Evolutionary conservation across 176 grass and related monocot species (phyloP), one percentile per base, ranked within the genome.

Genomic region (Musa acuminata): DNA sequence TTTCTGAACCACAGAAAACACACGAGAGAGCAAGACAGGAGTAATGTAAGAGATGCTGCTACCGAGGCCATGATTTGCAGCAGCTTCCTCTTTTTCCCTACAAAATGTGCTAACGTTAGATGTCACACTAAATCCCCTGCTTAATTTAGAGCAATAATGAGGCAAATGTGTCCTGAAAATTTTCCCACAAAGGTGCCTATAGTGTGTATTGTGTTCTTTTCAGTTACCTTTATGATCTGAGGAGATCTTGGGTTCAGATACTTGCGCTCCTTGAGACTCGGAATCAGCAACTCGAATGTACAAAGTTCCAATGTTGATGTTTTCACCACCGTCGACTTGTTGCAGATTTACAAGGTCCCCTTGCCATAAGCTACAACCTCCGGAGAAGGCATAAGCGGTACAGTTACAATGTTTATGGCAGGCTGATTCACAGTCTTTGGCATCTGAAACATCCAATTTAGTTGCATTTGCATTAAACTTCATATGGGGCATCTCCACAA

Each of bases 211-310:
- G 29, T 3, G 29, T 35, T 35, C 3, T 5, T 3, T 35, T 35
- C 29, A 5, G 13, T 69, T 69, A 17, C 8, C 26, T 69, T 35
- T 35, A 53, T 11, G 52, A 53, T 53, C 52, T 13, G 12, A 53
- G 12, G 12, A 53, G 52, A 13, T 13, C 1, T 53, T 53, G 11
- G 52, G 12, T 53, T 53, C 52, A 53, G 8, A 53, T 53, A 9
- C 8, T 11, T 53, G 11, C 57, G 0, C 7, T 19, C 57, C 57
- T 59, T 8, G 57, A 59, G 80, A 71, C 43, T 80, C 84, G 27
- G 78, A 84, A 25, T 75, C 66, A 68, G 81, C 88, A 64, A 90
- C 9, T 25, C 88, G 84, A 72, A 90, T 78, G 73, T 69, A 75
- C 1, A 90, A 24, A 13, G 71, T 81, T 62, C 8, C 52, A 22